Evolutionary conservation across 106 monocot genomes (phyloP), one percentile per base, ranked within the genome.

Genomic region (Triglochin maritima): DNA sequence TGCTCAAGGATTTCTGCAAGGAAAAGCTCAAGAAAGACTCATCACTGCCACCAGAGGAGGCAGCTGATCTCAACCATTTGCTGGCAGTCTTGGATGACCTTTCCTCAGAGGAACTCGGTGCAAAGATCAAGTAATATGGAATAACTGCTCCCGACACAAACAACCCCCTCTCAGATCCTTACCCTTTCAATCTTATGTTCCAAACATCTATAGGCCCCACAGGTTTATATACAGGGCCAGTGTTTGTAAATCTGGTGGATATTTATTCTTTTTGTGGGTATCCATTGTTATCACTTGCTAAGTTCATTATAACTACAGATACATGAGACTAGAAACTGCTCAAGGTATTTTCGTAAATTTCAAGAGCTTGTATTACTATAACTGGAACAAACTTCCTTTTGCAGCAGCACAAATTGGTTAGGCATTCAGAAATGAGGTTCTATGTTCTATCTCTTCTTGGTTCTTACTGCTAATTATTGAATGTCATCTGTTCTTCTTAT

Each of bases 111-210:
- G 78, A 90, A 77, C 59, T 96, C 56, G 90, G 95, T 14, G 80
- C 79, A 11, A 90, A 86, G 66, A 77, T 96, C 55, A 90, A 96
- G 81, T 83, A 90, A 17, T 96, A 90, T 77, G 87, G 79, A 0
- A 90, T 96, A 50, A 80, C 77, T 16, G 83, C 95, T 41, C 90
- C 95, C 9, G 90, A 90, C 69, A 88, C 95, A 52, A 90, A 88
- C 57, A 96, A 90, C 65, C 69, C 85, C 5, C 71, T 96, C 0
- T 96, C 95, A 49, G 95, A 96, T 65, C 90, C 87, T 44, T 96
- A 90, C 58, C 95, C 90, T 7, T 96, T 96, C 69, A 96, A 96
- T 77, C 95, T 96, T 50, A 96, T 96, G 95, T 96, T 96, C 56
- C 90, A 90, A 72, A 96, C 90, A 46, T 90, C 95, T 4, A 90